These are phyloP conservation scores for Penicillium sp. DNA, from an alignment of 2,329 filamentous ascomycete species.

Conservation along the genomic window DNA sequence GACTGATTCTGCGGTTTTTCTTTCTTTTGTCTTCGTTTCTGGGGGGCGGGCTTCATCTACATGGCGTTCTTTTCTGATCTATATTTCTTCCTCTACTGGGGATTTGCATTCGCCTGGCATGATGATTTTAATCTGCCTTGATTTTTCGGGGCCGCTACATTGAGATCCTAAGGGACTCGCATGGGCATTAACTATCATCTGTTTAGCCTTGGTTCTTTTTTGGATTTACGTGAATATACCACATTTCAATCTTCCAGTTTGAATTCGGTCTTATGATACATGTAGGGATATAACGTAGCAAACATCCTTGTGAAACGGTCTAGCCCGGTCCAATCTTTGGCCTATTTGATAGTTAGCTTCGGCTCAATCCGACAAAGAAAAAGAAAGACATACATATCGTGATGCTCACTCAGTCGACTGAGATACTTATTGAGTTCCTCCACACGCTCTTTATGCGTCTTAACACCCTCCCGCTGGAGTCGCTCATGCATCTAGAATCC, in stretches of 20 bases:
- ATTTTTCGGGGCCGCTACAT: constrained; percentile 19
- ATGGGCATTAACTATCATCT: constrained; percentile 11
- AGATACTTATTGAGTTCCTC: constrained; percentile 95
- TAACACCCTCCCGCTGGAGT: constrained; percentile 79
- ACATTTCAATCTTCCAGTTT: background rate
- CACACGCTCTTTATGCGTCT: constrained; percentile 95
- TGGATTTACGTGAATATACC: constrained; percentile 1
- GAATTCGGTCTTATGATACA: background rate
- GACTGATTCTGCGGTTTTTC: constrained; percentile 4
- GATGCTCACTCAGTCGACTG: constrained; percentile 89
- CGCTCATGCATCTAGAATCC: constrained; percentile 71
- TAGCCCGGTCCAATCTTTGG: constrained; percentile 45
- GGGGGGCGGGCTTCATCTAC: constrained; percentile 6
- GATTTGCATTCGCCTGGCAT: constrained; percentile 30
- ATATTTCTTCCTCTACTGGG: background rate
- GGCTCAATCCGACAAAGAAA: background rate
- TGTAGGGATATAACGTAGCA: background rate
- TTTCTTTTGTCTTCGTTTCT: constrained; percentile 8
- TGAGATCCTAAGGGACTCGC: constrained; percentile 20
- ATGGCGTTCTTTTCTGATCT: constrained; percentile 5
- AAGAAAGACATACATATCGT: constrained; percentile 73
- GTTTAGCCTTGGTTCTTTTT: constrained; percentile 6
- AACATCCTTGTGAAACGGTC: constrained; percentile 1
- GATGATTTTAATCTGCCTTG: constrained; percentile 22
- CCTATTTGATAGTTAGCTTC: constrained; percentile 22